Evolutionary conservation across 331 rosid species (phyloP), one percentile per base, ranked within the genome.

Genomic region (Acacia concinna): DNA sequence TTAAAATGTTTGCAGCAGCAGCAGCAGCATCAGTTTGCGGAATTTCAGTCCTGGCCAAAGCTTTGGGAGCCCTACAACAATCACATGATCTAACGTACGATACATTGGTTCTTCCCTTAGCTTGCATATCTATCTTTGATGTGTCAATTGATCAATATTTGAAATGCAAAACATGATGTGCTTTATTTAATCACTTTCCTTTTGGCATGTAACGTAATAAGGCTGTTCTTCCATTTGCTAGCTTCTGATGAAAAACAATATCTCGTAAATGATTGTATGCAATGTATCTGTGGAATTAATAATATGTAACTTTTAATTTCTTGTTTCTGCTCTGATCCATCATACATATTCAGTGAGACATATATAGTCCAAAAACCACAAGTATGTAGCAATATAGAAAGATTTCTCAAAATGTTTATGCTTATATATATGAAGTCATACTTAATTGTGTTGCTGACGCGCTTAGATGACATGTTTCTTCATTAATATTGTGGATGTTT

Each of bases 11-110:
- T 49, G 81, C n/a, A n/a, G n/a, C n/a, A n/a, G 87, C 41, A 38
- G 93, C 90, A 93, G 97, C 87, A 91, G 15, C 91, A 86, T 31
- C 91, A 86, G 75, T 89, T 84, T 87, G 86, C 78, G 65, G 90
- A 89, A 78, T 73, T 85, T 76, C 86, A 84, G 81, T 21, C 83
- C 40, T 34, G 76, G 73, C 81, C 82, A 30, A 84, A 84, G 73
- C 51, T 28, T 60, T 87, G 86, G 90, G 88, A 84, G 77, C 76
- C 60, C 35, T 81, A 73, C 86, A 79, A 51, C 86, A 76, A 67
- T 67, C 77, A 72, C 76, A 76, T 68, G 73, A 68, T 73, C 79
- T 69, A 63, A 69, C 60, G 59, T 70, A 71, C 9, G 62, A 46
- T 71, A 9, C 18, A 47, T 71, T 31, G 76, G 76, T 4, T 47